These are phyloP conservation scores for Metschnikowia continentalis DNA, from an alignment of 805 yeast genomes.

Conservation along the genomic window DNA sequence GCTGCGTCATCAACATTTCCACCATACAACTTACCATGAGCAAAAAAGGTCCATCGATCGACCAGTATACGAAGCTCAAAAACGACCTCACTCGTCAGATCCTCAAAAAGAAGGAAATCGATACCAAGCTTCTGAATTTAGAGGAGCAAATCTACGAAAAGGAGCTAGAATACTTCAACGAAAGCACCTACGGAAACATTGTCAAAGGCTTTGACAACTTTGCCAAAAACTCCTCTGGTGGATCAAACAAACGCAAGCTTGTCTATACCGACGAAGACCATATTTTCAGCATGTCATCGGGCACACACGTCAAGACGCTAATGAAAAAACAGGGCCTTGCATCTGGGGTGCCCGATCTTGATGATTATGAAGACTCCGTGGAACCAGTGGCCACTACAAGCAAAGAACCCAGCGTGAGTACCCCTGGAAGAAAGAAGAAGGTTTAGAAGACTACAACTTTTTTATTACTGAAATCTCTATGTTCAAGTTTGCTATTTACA, in stretches of 20 bases:
- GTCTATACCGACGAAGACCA: slow-evolving; percentile 70
- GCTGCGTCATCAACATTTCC: background rate
- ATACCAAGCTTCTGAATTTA: slow-evolving; percentile 53
- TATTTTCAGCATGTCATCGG: slow-evolving; percentile 72
- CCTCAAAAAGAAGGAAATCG: slow-evolving; percentile 58
- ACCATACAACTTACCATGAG: slow-evolving; percentile 9
- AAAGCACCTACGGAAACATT: slow-evolving; percentile 71
- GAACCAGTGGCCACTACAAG: slow-evolving; percentile 12
- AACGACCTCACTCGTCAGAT: slow-evolving; percentile 63
- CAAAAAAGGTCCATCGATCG: slow-evolving; percentile 21
- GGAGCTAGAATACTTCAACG: slow-evolving; percentile 75
- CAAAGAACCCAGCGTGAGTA: slow-evolving; percentile 11
- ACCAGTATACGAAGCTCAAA: slow-evolving; percentile 64
- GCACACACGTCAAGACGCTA: slow-evolving; percentile 57
- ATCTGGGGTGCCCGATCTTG: slow-evolving; percentile 21
- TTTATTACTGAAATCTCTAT: background rate
- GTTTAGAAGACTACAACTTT: background rate
- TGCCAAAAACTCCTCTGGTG: slow-evolving; percentile 42
- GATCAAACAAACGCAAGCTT: slow-evolving; percentile 45
- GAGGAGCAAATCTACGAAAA: slow-evolving; percentile 78
- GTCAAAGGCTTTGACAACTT: slow-evolving; percentile 89
- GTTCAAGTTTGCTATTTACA: background rate
- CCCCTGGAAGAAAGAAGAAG: slow-evolving; percentile 17
- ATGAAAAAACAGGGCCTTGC: slow-evolving; percentile 43
- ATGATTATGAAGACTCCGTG: slow-evolving; percentile 20